A percentile compares a stretch with the other conserved stretches of the same genome.
Conservation (phyloP, 108 stramenopile species). For the Fistulifera pelliculosa region DNA sequence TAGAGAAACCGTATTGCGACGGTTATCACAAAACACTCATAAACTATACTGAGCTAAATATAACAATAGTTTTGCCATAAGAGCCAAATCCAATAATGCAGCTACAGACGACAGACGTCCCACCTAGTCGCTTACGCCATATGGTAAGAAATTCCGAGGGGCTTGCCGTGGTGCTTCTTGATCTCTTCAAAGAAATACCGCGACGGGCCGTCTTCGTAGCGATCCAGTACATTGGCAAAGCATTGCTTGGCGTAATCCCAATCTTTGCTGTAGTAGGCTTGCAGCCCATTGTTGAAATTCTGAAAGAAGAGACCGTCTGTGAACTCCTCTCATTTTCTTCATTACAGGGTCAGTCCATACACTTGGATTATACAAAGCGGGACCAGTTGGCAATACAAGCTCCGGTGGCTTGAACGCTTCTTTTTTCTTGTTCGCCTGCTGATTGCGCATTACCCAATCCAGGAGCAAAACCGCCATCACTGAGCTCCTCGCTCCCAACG, state of each 20-base stretch:
- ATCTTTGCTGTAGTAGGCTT: conserved; percentile 53
- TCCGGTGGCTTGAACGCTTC: conserved; percentile 15
- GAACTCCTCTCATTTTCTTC: conserved; percentile 51
- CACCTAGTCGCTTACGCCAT: conserved; percentile 7
- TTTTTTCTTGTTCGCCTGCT: neutral
- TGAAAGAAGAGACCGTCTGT: conserved; percentile 58
- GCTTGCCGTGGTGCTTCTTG: conserved; percentile 41
- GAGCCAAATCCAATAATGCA: no score
- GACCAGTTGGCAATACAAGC: conserved; percentile 55
- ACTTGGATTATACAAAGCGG: conserved; percentile 38
- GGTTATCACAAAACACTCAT: no score
- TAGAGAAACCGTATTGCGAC: no score
- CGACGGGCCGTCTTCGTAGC: conserved; percentile 73
- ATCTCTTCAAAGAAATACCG: conserved; percentile 57
- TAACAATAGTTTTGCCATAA: no score
- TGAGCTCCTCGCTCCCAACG: neutral
- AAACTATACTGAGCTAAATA: no score
- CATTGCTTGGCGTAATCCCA: conserved; percentile 53
- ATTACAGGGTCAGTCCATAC: conserved; percentile 63
- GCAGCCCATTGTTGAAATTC: conserved; percentile 60
- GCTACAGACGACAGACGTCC: no score
- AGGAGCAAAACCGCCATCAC: neutral
- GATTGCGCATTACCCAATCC: neutral
- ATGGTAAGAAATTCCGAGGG: conserved; percentile 45
- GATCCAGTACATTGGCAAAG: conserved; percentile 47